These are phyloP conservation scores for Leishmania guyanensis DNA, from an alignment of 208 protist genomes.

Conservation along the genomic window DNA sequence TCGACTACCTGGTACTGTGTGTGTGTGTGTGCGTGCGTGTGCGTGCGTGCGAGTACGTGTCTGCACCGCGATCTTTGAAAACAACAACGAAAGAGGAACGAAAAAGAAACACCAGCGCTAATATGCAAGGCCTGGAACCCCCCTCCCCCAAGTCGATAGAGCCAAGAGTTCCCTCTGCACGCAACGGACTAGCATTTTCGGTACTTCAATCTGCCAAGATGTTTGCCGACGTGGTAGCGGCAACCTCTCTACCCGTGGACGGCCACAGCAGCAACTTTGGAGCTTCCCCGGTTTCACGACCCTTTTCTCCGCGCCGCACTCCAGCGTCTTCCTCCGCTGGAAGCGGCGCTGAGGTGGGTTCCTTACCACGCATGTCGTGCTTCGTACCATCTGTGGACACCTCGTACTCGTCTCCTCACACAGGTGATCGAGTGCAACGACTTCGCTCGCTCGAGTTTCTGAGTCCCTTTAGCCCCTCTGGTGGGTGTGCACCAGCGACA, in stretches of 20 bases:
- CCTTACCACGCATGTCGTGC: neutral
- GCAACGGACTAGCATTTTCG: neutral
- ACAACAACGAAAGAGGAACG: neutral
- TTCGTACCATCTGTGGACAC: neutral
- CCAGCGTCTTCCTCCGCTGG: neutral
- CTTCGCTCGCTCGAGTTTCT: constrained; percentile 16
- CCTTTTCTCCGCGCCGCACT: neutral
- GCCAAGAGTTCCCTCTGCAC: neutral
- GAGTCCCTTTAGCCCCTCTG: constrained; percentile 17
- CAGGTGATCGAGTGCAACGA: neutral
- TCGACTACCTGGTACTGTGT: too few relatives aligned
- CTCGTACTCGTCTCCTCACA: constrained; percentile 8
- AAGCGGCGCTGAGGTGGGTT: neutral
- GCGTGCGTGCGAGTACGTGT: neutral
- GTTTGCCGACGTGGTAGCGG: constrained; percentile 22
- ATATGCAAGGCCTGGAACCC: neutral
- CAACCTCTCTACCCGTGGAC: constrained; percentile 4
- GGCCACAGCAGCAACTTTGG: neutral
- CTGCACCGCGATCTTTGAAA: neutral
- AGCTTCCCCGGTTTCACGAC: constrained; percentile 1
- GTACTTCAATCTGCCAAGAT: neutral
- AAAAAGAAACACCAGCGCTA: neutral
- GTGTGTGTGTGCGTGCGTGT: too few relatives aligned
- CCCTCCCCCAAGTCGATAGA: neutral
- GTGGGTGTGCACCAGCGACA: neutral